Evolutionary conservation across 2,329 filamentous ascomycete species (phyloP).

Genomic region (Aspergillus clavatus): DNA sequence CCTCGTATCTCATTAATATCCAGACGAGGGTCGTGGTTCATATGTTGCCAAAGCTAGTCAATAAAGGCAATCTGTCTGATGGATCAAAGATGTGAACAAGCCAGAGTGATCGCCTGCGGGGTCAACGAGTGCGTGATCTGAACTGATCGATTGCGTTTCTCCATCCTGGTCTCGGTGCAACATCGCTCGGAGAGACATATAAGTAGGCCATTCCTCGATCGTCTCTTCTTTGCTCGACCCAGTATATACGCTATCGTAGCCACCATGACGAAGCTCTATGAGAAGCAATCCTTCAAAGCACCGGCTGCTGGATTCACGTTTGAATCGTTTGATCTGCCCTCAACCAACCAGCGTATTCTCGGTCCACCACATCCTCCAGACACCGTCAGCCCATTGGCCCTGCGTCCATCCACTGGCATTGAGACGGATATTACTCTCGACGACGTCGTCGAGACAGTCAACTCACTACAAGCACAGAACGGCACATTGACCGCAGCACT

Average conservation of each 20-base stretch:
- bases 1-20: no score
- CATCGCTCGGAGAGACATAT: no score
- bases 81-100: no score
- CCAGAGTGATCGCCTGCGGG: no score
- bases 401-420: slow-evolving; percentile 29
- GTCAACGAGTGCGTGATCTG: no score
- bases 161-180: no score
- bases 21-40: no score
- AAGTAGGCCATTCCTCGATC: no score
- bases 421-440: slow-evolving; percentile 27
- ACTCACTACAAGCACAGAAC: slow-evolving; percentile 30
- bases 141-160: no score
- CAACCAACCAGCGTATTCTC: slow-evolving; percentile 40
- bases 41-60: no score
- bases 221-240: no score
- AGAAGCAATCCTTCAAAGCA: slow-evolving; percentile 4
- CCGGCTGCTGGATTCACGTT: slow-evolving; percentile 22
- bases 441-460: slow-evolving; percentile 34
- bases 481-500: slow-evolving; percentile 39
- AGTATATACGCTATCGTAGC: neutral
- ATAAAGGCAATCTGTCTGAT: no score
- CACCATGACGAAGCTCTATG: neutral
- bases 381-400: slow-evolving; percentile 39
- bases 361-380: slow-evolving; percentile 36
- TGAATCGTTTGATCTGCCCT: slow-evolving; percentile 38